Evolutionary conservation across 805 yeast species (phyloP).

Genomic region (Starmerella sirachaensis): DNA sequence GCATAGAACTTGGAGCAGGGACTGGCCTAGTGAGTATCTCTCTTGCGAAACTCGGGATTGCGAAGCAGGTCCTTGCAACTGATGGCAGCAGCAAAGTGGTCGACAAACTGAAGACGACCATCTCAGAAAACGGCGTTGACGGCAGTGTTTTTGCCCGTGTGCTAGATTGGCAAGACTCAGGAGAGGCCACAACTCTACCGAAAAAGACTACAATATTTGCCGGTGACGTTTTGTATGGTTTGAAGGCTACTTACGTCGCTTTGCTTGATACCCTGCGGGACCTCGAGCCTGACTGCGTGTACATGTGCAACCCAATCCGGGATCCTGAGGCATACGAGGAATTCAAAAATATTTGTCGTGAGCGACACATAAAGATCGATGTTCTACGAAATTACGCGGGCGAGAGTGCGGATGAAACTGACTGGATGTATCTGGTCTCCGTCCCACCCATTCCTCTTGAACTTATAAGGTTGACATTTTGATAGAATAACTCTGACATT

Average conservation of each 20-base stretch:
- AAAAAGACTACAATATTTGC: constrained; percentile 7
- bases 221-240: constrained; percentile 19
- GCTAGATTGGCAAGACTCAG: constrained; percentile 14
- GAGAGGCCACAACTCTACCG: constrained; percentile 7
- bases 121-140: neutral
- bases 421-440: constrained; percentile 15
- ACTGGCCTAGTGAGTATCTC: constrained; percentile 19
- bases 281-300: constrained; percentile 6
- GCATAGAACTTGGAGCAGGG: constrained; percentile 18
- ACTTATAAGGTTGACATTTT: constrained; percentile 5
- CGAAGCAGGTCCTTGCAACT: constrained; percentile 5
- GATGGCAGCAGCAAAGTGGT: constrained; percentile 14
- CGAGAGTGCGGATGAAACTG: constrained; percentile 6
- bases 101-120: neutral
- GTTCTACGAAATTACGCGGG: constrained; percentile 4
- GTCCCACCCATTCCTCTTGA: constrained; percentile 18
- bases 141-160: constrained; percentile 1
- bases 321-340: constrained; percentile 7
- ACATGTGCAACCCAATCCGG: constrained; percentile 16
- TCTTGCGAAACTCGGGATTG: constrained; percentile 5
- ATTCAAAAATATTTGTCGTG: constrained; percentile 9
- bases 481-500: no score
- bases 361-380: neutral
- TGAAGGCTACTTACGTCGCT: constrained; percentile 2
- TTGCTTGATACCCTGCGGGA: constrained; percentile 5